A percentile compares a stretch with the other conserved stretches of the same genome.
These are phyloP conservation scores for Lobosporangium transversale DNA, from an alignment of 192 early-diverging fungal species.

Conservation along the genomic window DNA sequence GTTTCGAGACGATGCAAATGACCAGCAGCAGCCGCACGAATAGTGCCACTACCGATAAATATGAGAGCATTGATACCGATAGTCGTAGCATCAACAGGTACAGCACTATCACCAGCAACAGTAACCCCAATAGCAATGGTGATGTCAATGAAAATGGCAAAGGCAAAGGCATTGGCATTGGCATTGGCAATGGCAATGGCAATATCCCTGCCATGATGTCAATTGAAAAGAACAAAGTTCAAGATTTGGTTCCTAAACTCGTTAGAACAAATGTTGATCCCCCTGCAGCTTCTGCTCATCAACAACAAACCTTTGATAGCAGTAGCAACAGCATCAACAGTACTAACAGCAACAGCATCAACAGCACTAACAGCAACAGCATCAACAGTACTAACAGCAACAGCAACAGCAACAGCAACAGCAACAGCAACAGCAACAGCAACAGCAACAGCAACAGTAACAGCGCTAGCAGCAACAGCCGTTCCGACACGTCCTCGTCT, in stretches of 20 bases:
- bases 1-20: conserved; percentile 3
- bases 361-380: background rate
- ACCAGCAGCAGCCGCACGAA: conserved; percentile 16
- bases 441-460: conserved; percentile 10
- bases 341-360: background rate
- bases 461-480: conserved; percentile 1
- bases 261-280: background rate
- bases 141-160: background rate
- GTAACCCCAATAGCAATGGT: conserved; percentile 2
- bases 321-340: too few relatives aligned
- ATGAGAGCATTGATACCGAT: background rate
- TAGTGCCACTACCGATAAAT: conserved; percentile 4
- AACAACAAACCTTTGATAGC: too few relatives aligned
- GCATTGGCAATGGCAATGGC: too few relatives aligned
- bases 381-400: conserved; percentile 8
- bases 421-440: background rate
- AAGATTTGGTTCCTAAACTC: background rate
- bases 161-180: too few relatives aligned
- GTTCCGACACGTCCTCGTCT: background rate
- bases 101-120: conserved; percentile 2
- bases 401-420: conserved; percentile 4
- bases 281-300: background rate
- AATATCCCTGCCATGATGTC: too few relatives aligned
- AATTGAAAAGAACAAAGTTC: too few relatives aligned
- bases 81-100: background rate